Evolutionary conservation across 768 basidiomycete genomes (phyloP).

Genomic region (Lyophyllum atratum): DNA sequence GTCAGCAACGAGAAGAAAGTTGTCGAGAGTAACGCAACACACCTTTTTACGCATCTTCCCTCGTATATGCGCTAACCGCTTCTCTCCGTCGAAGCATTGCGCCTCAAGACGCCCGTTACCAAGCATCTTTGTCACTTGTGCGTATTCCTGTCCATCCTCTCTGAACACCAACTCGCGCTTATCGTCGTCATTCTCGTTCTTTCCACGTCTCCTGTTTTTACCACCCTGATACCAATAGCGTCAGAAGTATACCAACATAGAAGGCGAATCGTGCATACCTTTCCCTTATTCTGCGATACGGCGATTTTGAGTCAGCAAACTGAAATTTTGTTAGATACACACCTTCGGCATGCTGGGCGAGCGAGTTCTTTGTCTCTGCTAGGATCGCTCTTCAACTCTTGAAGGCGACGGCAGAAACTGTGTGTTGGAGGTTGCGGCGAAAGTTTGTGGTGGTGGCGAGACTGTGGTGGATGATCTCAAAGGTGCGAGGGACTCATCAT

Average conservation of each 20-base stretch:
- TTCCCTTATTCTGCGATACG: slow-evolving; percentile 66
- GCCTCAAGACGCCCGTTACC: slow-evolving; percentile 98
- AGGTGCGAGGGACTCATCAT: slow-evolving; percentile 10
- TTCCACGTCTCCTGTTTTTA: slow-evolving; percentile 98
- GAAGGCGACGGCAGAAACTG: slow-evolving; percentile 10
- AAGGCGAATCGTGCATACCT: slow-evolving; percentile 42
- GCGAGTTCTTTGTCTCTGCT: slow-evolving; percentile 9
- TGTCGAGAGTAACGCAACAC: slow-evolving; percentile 24
- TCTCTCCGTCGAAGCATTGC: slow-evolving; percentile 97
- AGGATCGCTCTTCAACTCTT: slow-evolving; percentile 9
- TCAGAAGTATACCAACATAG: background rate
- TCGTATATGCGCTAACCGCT: slow-evolving; percentile 95
- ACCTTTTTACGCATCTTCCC: slow-evolving; percentile 99
- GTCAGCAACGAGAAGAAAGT: slow-evolving; percentile 8
- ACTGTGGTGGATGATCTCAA: slow-evolving; percentile 6
- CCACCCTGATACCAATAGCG: slow-evolving; percentile 66
- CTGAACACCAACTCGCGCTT: slow-evolving; percentile 99
- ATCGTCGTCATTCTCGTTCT: slow-evolving; percentile 99
- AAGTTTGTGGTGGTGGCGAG: background rate
- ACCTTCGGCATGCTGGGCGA: slow-evolving; percentile 53
- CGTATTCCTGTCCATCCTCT: slow-evolving; percentile 99
- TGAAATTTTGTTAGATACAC: slow-evolving; percentile 17
- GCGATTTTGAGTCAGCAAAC: slow-evolving; percentile 16
- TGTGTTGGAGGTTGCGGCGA: background rate
- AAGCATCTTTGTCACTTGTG: slow-evolving; percentile 97